Evolutionary conservation across 148 eudicot species (phyloP).

Genomic region (Rhododendron kiyosumense): DNA sequence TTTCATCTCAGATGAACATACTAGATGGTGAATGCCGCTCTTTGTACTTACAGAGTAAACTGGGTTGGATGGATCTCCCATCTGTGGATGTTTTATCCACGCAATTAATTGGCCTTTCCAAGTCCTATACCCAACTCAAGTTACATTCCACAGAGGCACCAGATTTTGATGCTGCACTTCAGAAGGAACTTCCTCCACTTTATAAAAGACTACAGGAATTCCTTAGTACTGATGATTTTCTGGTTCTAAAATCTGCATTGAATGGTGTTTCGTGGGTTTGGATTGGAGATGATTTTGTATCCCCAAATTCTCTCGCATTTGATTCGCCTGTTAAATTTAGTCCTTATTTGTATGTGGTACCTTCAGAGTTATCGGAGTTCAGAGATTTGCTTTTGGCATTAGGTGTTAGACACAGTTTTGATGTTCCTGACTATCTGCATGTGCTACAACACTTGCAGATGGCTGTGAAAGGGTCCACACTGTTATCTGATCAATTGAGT

Average conservation of each 20-base stretch:
- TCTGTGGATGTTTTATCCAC: slow-evolving; percentile 50
- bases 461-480: slow-evolving; percentile 53
- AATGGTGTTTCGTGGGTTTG: slow-evolving; percentile 84
- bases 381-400: slow-evolving; percentile 79
- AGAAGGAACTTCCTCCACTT: slow-evolving; percentile 51
- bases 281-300: slow-evolving; percentile 95
- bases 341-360: slow-evolving; percentile 92
- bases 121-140: slow-evolving; percentile 57
- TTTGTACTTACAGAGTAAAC: slow-evolving; percentile 46
- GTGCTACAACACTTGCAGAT: slow-evolving; percentile 62
- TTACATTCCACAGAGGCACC: slow-evolving; percentile 33
- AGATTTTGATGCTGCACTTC: slow-evolving; percentile 54
- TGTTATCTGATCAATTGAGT: slow-evolving; percentile 76
- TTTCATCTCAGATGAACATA: slow-evolving; percentile 77
- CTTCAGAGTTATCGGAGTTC: slow-evolving; percentile 76
- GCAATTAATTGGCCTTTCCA: slow-evolving; percentile 64
- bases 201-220: slow-evolving; percentile 72
- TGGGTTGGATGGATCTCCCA: slow-evolving; percentile 82
- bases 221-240: slow-evolving; percentile 44
- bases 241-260: slow-evolving; percentile 49
- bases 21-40: slow-evolving; percentile 75
- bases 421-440: slow-evolving; percentile 63
- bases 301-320: slow-evolving; percentile 79
- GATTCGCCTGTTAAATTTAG: slow-evolving; percentile 95
- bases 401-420: slow-evolving; percentile 79